These are phyloP conservation scores for Fraxinus paxiana DNA, from an alignment of 305 asterid genomes.

Conservation along the genomic window DNA sequence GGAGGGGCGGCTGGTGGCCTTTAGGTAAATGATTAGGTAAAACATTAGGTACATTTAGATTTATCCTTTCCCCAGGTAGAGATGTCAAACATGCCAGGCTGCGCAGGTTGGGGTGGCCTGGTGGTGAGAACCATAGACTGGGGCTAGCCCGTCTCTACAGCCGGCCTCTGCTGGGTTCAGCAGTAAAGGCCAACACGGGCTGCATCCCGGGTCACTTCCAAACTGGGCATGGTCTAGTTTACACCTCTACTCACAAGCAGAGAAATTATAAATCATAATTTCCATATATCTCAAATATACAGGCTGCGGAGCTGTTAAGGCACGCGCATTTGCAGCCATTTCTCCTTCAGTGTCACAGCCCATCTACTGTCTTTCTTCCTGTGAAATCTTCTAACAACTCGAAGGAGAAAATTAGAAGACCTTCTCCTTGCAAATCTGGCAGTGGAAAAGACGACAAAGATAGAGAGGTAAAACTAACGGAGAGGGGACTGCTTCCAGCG, in stretches of 20 bases:
- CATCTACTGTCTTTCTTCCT: constrained; percentile 78
- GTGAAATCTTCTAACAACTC: constrained; percentile 64
- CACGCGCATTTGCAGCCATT: constrained; percentile 85
- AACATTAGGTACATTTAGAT: too few species aligned
- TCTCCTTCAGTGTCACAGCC: constrained; percentile 72
- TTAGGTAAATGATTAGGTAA: too few species aligned
- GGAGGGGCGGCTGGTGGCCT: too few species aligned
- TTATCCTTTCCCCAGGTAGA: background rate
- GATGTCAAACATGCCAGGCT: background rate
- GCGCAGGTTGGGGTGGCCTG: background rate
- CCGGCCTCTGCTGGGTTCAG: background rate
- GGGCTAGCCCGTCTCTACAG: background rate
- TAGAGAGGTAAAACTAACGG: constrained; percentile 40
- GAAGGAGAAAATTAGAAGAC: constrained; percentile 47
- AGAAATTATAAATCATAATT: constrained; percentile 17
- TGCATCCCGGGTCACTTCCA: background rate
- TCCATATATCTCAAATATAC: background rate
- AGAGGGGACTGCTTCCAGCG: constrained; percentile 45
- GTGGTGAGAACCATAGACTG: background rate
- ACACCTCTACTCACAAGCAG: background rate
- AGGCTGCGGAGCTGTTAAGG: constrained; percentile 94
- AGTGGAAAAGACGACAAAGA: constrained; percentile 37
- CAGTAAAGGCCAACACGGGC: background rate
- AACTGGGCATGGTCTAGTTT: background rate
- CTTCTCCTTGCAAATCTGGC: constrained; percentile 50